These are phyloP conservation scores for Escovopsis weberi DNA, from an alignment of 2,329 filamentous ascomycete genomes.

Conservation along the genomic window DNA sequence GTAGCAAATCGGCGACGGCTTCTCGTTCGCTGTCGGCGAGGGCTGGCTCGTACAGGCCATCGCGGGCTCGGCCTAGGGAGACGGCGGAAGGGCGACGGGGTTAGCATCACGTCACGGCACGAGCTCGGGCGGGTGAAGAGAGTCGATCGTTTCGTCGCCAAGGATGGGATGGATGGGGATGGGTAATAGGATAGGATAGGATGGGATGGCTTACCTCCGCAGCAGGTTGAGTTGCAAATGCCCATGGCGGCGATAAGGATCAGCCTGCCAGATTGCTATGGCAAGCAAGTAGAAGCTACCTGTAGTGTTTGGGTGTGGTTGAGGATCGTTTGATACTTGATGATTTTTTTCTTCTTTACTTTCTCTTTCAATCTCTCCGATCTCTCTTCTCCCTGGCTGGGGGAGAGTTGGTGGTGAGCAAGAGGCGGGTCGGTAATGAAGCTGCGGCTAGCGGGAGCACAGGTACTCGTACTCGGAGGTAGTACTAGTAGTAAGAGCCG, in stretches of 20 bases:
- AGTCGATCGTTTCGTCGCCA: too few species aligned
- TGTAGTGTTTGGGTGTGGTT: background rate
- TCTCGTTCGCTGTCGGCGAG: slow-evolving; percentile 93
- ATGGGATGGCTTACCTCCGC: slow-evolving; percentile 26
- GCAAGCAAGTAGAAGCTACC: background rate
- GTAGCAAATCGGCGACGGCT: slow-evolving; percentile 86
- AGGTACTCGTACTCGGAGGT: background rate
- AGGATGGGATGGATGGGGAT: too few species aligned
- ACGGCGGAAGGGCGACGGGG: background rate
- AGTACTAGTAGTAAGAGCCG: too few species aligned
- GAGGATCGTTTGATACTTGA: background rate
- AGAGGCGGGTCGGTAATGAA: slow-evolving; percentile 3
- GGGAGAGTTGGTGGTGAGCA: slow-evolving; percentile 3
- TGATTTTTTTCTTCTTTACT: background rate
- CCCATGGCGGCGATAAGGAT: slow-evolving; percentile 33
- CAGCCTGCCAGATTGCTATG: background rate
- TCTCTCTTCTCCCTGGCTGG: too few species aligned
- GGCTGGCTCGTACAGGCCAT: slow-evolving; percentile 72
- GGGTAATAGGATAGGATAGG: too few species aligned
- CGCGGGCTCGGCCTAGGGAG: slow-evolving; percentile 53
- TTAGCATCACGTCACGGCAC: slow-evolving; percentile 2
- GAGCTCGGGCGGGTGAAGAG: background rate
- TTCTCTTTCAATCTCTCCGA: too few species aligned
- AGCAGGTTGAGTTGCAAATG: slow-evolving; percentile 46
- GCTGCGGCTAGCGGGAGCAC: slow-evolving; percentile 4